Conservation (phyloP, 2,329 filamentous ascomycete species). For the Penicillium paneum region DNA sequence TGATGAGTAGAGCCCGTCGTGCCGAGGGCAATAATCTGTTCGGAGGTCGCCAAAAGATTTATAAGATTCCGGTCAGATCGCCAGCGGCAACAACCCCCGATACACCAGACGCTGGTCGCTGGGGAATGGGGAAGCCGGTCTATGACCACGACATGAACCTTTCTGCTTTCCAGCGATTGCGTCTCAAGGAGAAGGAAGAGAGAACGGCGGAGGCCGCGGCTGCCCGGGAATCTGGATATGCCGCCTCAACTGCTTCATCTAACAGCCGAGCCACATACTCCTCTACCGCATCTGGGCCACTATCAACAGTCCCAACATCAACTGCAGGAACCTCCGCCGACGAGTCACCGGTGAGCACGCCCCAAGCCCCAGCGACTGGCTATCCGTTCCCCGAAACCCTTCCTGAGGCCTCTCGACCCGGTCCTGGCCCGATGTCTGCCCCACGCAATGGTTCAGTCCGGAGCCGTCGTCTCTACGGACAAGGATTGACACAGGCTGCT, state of each 20-base stretch:
- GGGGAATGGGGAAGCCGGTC: slow-evolving; percentile 60
- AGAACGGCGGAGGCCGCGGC: slow-evolving; percentile 42
- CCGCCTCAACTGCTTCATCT: slow-evolving; percentile 62
- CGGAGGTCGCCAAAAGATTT: slow-evolving; percentile 92
- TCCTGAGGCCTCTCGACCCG: slow-evolving; percentile 24
- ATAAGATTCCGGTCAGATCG: slow-evolving; percentile 66
- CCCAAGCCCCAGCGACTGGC: slow-evolving; percentile 23
- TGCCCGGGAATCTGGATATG: slow-evolving; percentile 42
- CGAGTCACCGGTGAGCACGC: slow-evolving; percentile 56
- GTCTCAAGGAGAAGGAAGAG: slow-evolving; percentile 52
- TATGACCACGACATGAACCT: slow-evolving; percentile 84
- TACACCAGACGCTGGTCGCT: slow-evolving; percentile 33
- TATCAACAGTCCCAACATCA: slow-evolving; percentile 68
- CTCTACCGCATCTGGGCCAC: slow-evolving; percentile 73
- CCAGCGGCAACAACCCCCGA: slow-evolving; percentile 26
- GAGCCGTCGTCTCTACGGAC: slow-evolving; percentile 75
- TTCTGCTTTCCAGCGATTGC: slow-evolving; percentile 79
- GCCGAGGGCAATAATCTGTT: slow-evolving; percentile 90
- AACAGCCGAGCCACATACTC: slow-evolving; percentile 77
- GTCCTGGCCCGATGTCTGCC: slow-evolving; percentile 29
- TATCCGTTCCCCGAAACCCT: slow-evolving; percentile 18
- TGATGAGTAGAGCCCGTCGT: slow-evolving; percentile 82
- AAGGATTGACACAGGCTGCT: slow-evolving; percentile 72
- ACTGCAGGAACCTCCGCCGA: slow-evolving; percentile 84
- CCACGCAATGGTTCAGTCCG: slow-evolving; percentile 67